Conservation (phyloP, 2,329 filamentous ascomycete species). For the Fusarium foetens region DNA sequence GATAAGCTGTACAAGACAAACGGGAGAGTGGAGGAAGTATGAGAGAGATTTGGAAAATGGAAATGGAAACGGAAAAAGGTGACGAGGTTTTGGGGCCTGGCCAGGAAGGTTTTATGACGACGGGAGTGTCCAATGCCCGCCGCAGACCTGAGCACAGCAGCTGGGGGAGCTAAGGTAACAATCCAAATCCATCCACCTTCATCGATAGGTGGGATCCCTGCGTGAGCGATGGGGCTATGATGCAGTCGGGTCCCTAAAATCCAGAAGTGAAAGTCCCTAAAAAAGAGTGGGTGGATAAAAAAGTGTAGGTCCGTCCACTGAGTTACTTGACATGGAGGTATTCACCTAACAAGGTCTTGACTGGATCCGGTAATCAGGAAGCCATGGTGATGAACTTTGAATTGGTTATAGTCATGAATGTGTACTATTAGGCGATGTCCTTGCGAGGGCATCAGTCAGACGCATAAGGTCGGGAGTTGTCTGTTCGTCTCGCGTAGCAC, state of each 20-base stretch:
- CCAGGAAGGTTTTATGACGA: conserved; percentile 46
- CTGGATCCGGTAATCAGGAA: neutral
- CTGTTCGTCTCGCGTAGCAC: neutral
- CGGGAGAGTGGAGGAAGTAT: conserved; percentile 27
- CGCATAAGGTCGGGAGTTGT: neutral
- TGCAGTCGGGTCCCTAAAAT: conserved; percentile 33
- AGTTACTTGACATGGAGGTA: conserved; percentile 10
- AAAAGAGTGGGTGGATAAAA: conserved; percentile 31
- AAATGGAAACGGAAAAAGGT: conserved; percentile 32
- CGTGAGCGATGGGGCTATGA: conserved; percentile 46
- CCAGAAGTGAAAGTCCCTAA: conserved; percentile 22
- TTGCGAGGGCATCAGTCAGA: neutral
- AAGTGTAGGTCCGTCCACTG: conserved; percentile 18
- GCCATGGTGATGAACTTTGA: conserved; percentile 3
- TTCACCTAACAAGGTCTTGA: neutral
- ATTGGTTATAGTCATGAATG: neutral
- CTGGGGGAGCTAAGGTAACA: conserved; percentile 39
- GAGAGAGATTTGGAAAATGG: conserved; percentile 26
- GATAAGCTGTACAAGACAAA: conserved; percentile 2
- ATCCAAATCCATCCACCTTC: conserved; percentile 20
- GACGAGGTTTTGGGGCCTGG: conserved; percentile 37
- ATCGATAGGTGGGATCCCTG: conserved; percentile 21
- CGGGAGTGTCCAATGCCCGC: conserved; percentile 36
- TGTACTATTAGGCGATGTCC: neutral
- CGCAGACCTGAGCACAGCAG: conserved; percentile 9